phyloP scores from a whole-genome alignment of 2,329 filamentous ascomycete species.

The Phialophora chinensis region DNA sequence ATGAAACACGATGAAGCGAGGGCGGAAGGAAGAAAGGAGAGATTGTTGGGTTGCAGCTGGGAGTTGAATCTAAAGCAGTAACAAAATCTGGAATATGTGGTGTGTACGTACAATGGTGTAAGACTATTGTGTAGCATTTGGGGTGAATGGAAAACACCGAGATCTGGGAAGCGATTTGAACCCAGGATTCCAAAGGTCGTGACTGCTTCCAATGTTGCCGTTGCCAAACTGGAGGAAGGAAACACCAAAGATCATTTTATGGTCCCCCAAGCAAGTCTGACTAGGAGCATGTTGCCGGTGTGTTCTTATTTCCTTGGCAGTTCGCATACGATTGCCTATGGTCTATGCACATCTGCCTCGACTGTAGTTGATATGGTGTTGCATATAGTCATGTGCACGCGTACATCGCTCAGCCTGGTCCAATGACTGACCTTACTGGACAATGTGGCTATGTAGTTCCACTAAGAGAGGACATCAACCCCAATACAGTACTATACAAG shows the following conservation, averaged over 20 bases:
- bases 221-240: neutral
- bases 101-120: neutral
- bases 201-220: neutral
- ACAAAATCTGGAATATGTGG: neutral
- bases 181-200: neutral
- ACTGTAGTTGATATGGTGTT: no score
- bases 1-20: neutral
- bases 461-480: no score
- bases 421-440: no score
- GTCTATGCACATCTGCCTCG: no score
- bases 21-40: neutral
- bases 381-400: no score
- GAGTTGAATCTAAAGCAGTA: neutral
- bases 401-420: no score
- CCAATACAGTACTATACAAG: no score
- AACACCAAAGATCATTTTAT: constrained; percentile 10
- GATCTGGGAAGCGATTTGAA: neutral
- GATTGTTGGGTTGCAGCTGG: neutral
- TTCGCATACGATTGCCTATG: no score
- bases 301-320: neutral
- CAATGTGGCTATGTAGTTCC: no score
- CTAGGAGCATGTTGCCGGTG: neutral
- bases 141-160: neutral
- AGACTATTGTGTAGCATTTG: neutral
- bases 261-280: constrained; percentile 40